phyloP scores from a whole-genome alignment of 2,329 filamentous ascomycete genomes.

The Furcasterigmium furcatum region DNA sequence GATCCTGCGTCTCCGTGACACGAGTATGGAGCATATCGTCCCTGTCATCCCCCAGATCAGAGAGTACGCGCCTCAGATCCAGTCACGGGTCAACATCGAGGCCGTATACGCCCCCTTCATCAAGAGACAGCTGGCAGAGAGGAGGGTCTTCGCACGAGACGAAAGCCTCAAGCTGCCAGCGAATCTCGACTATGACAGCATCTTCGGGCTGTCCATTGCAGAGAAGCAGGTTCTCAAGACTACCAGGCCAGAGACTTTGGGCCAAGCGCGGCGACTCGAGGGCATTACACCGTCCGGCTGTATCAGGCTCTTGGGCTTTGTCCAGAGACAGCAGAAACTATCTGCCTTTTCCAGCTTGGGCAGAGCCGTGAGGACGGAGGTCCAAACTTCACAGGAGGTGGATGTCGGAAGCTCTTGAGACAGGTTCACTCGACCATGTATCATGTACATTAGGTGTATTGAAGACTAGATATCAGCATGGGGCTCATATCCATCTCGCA shows the following conservation, averaged over 20 bases:
- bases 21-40: constrained; percentile 55
- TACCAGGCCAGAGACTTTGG: constrained; percentile 78
- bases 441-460: too few relatives aligned
- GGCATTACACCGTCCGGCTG: constrained; percentile 65
- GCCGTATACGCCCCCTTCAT: constrained; percentile 86
- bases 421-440: too few relatives aligned
- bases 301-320: constrained; percentile 58
- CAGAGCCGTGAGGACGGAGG: neutral
- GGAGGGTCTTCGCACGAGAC: constrained; percentile 68
- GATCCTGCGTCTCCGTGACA: constrained; percentile 66
- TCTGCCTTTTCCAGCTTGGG: neutral
- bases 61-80: constrained; percentile 55
- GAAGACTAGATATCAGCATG: too few relatives aligned
- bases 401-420: neutral
- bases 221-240: constrained; percentile 70
- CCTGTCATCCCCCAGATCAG: constrained; percentile 53
- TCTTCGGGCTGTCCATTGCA: constrained; percentile 74
- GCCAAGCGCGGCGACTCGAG: constrained; percentile 84
- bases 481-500: too few relatives aligned
- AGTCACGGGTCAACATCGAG: constrained; percentile 73
- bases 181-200: constrained; percentile 70
- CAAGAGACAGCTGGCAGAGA: constrained; percentile 64
- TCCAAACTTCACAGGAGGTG: neutral
- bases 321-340: constrained; percentile 32
- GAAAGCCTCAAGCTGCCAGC: constrained; percentile 70